These are phyloP conservation scores for Nicotiana benthamiana DNA, from an alignment of 257 asterid genomes.

Conservation along the genomic window DNA sequence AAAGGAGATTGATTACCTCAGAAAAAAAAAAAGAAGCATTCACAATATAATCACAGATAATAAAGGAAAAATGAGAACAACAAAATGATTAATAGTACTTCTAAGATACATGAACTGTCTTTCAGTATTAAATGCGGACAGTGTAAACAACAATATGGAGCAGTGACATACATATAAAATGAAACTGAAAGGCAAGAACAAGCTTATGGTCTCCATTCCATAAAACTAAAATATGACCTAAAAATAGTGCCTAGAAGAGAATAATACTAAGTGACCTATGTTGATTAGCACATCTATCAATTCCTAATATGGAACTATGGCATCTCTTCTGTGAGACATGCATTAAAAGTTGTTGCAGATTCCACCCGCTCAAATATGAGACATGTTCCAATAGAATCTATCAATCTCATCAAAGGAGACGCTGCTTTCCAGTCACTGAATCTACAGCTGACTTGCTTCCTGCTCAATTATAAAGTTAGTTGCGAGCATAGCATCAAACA, in stretches of 20 bases:
- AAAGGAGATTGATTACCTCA: background rate
- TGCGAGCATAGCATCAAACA: background rate
- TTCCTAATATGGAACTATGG: background rate
- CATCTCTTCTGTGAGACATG: background rate
- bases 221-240: background rate
- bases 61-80: background rate
- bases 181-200: background rate
- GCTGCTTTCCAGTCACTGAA: slow-evolving; percentile 82
- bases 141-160: background rate
- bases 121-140: background rate
- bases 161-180: background rate
- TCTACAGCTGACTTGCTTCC: slow-evolving; percentile 73
- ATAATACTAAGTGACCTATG: background rate
- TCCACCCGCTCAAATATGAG: background rate
- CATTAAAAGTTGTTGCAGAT: background rate
- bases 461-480: slow-evolving; percentile 13
- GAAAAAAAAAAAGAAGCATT: background rate
- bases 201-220: background rate
- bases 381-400: too few relatives aligned
- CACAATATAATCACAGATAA: background rate
- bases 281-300: background rate
- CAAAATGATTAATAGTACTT: background rate
- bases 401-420: slow-evolving; percentile 49
- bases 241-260: too few relatives aligned
- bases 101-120: background rate